Percentiles rank a stretch among this genome's conserved stretches.
These are phyloP conservation scores for Cryphonectria parasitica DNA, from an alignment of 2,329 filamentous ascomycete species.

Conservation along the genomic window DNA sequence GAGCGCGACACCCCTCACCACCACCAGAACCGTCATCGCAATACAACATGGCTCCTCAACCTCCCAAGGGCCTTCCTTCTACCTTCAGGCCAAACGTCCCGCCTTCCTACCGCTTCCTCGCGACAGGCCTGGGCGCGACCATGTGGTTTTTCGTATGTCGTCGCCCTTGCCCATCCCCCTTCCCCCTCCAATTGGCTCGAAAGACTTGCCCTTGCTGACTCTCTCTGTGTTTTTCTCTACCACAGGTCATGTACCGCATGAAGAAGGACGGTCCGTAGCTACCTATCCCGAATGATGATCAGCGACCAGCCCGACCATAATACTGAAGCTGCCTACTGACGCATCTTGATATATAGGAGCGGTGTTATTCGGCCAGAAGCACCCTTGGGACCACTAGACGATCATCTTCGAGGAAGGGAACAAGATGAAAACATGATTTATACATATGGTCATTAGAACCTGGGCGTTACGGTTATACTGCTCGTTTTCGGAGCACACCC, in stretches of 20 bases:
- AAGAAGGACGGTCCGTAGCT: conserved; percentile 79
- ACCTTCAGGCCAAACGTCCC: conserved; percentile 50
- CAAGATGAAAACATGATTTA: conserved; percentile 18
- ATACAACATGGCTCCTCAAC: conserved; percentile 41
- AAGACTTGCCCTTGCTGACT: conserved; percentile 27
- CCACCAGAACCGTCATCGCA: background rate
- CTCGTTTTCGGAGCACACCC: conserved; percentile 4
- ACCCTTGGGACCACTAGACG: conserved; percentile 88
- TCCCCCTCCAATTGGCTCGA: background rate
- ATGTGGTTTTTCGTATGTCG: conserved; percentile 98
- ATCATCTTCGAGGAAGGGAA: background rate
- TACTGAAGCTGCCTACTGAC: conserved; percentile 10
- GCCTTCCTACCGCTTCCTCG: conserved; percentile 78
- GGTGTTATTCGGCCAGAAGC: conserved; percentile 88
- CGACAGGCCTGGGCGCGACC: conserved; percentile 85
- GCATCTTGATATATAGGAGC: conserved; percentile 53
- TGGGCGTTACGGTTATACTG: background rate
- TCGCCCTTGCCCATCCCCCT: background rate
- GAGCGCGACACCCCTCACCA: background rate
- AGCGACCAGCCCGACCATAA: background rate
- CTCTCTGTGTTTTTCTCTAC: background rate
- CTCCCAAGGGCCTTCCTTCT: conserved; percentile 34
- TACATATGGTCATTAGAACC: background rate
- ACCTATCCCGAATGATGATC: background rate
- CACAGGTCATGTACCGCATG: conserved; percentile 91